These are phyloP conservation scores for Phytophthora aleatoria DNA, from an alignment of 352 stramenopile genomes.

Conservation along the genomic window DNA sequence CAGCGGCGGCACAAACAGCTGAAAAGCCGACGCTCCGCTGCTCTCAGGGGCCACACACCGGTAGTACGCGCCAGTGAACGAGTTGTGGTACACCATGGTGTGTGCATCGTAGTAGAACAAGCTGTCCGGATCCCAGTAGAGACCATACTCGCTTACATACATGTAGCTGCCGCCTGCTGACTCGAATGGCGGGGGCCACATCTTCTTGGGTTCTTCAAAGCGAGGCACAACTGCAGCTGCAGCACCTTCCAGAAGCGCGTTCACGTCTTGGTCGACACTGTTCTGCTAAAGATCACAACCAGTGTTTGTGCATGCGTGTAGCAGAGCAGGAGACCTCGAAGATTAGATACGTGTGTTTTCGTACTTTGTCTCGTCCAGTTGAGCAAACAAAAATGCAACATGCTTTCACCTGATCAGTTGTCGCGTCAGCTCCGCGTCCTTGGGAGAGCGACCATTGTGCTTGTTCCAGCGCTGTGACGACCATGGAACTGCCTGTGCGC, in stretches of 20 bases:
- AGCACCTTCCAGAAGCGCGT: conserved; percentile 58
- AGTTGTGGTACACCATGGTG: conserved; percentile 78
- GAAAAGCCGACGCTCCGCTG: conserved; percentile 44
- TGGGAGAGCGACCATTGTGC: conserved; percentile 84
- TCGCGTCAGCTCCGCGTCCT: conserved; percentile 40
- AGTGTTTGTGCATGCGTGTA: conserved; percentile 15
- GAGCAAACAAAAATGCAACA: conserved; percentile 42
- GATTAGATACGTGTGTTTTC: conserved; percentile 37
- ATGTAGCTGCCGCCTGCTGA: conserved; percentile 78
- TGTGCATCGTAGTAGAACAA: conserved; percentile 87
- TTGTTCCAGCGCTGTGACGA: conserved; percentile 71
- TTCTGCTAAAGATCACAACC: conserved; percentile 26
- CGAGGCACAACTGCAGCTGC: conserved; percentile 60
- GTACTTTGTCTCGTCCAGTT: conserved; percentile 25
- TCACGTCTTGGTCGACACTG: conserved; percentile 57
- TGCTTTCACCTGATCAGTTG: conserved; percentile 50
- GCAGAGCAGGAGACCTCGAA: conserved; percentile 31
- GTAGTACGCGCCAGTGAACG: conserved; percentile 75
- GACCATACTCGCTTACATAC: conserved; percentile 61
- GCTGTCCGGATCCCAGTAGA: conserved; percentile 84
- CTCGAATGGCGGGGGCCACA: conserved; percentile 80
- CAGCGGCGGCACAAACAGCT: conserved; percentile 47
- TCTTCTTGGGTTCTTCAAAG: conserved; percentile 76
- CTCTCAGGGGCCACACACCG: conserved; percentile 33
- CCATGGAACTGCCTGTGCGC: conserved; percentile 48